Percentiles rank a stretch among this genome's conserved stretches.
These are phyloP conservation scores for Phaseolus coccineus DNA, from an alignment of 331 rosid genomes.

Conservation along the genomic window DNA sequence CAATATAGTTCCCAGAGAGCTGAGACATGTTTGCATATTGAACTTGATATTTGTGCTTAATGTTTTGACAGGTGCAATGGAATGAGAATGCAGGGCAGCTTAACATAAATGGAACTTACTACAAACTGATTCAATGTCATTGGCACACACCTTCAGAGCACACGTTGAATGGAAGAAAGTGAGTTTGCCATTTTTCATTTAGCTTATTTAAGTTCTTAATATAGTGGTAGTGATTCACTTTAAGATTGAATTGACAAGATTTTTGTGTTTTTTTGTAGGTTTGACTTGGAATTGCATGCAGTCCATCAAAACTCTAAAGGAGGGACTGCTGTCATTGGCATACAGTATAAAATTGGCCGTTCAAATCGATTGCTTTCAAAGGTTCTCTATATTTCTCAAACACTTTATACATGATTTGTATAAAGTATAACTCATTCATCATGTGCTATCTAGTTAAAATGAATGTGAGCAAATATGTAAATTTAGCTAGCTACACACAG, in stretches of 20 bases:
- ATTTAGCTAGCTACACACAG: not conserved
- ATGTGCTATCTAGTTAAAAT: not conserved
- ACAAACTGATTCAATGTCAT: conserved; percentile 64
- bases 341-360: conserved; percentile 64
- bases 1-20: not conserved
- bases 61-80: conserved; percentile 65
- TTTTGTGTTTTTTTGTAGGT: conserved; percentile 50
- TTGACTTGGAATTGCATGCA: conserved; percentile 66
- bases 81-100: conserved; percentile 66
- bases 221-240: not conserved
- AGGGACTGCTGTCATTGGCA: conserved; percentile 64
- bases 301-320: conserved; percentile 56
- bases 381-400: conserved; percentile 47
- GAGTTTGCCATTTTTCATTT: not conserved
- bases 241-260: not conserved
- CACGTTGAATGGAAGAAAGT: conserved; percentile 70
- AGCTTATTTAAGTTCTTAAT: not conserved
- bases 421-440: no score
- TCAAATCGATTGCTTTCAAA: conserved; percentile 66
- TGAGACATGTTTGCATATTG: not conserved
- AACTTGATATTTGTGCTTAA: not conserved
- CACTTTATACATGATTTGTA: not conserved
- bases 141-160: conserved; percentile 94
- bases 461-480: not conserved
- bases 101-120: conserved; percentile 62